These are phyloP conservation scores for Eucalyptus marginata DNA, from an alignment of 345 rosid species.

Conservation along the genomic window DNA sequence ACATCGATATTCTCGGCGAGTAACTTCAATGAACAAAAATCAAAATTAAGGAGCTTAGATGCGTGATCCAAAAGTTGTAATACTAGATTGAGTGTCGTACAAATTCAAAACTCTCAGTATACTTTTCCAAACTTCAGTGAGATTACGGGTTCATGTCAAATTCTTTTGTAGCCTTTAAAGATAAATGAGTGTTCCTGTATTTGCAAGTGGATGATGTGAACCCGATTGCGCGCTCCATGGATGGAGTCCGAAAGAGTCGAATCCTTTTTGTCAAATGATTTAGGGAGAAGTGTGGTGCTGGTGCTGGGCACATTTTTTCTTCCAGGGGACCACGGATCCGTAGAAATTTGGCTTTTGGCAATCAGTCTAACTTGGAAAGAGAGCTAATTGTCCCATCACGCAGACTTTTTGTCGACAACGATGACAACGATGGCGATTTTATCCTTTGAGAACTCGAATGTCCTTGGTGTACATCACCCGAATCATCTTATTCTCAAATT, in stretches of 20 bases:
- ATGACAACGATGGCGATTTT: neutral
- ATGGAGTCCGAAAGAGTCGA: neutral
- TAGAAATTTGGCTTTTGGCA: neutral
- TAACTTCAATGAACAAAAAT: neutral
- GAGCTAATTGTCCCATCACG: neutral
- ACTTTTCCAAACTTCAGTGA: neutral
- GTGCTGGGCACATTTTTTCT: neutral
- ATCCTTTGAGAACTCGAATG: neutral
- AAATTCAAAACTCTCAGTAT: neutral
- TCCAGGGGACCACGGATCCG: neutral
- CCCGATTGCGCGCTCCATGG: neutral
- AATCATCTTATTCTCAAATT: neutral
- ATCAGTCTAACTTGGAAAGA: neutral
- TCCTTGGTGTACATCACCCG: neutral
- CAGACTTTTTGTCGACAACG: neutral
- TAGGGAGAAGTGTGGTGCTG: neutral
- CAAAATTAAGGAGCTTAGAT: neutral
- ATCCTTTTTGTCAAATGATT: neutral
- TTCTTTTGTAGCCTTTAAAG: neutral
- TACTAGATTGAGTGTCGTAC: neutral
- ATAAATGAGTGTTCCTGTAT: neutral
- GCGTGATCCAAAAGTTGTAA: neutral
- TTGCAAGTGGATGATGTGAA: neutral
- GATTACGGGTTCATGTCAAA: neutral
- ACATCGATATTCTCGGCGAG: neutral